phyloP scores from a whole-genome alignment of 306 rosid genomes.

The Lathyrus sativus region DNA sequence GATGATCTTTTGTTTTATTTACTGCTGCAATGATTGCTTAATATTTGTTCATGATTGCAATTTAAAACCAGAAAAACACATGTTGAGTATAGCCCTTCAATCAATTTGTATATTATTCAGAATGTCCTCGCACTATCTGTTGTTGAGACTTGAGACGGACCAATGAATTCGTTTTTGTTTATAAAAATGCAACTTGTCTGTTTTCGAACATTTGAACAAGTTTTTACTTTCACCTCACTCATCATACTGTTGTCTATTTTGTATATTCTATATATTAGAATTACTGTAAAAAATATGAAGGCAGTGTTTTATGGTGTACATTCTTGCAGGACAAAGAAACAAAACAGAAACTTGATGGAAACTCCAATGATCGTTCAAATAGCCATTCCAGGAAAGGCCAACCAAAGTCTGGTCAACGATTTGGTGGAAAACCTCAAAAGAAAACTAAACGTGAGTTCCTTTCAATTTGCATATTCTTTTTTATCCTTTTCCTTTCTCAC shows the following conservation, averaged over 20 bases:
- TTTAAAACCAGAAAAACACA: too few species aligned
- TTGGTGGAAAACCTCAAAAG: slow-evolving; percentile 57
- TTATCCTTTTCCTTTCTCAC: background rate
- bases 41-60: background rate
- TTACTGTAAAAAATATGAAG: slow-evolving; percentile 3
- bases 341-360: slow-evolving; percentile 43
- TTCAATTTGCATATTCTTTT: slow-evolving; percentile 7
- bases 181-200: background rate
- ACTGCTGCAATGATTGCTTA: slow-evolving; percentile 8
- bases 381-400: slow-evolving; percentile 47
- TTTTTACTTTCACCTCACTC: slow-evolving; percentile 23
- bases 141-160: slow-evolving; percentile 6
- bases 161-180: slow-evolving; percentile 11
- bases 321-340: slow-evolving; percentile 53
- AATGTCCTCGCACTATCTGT: slow-evolving; percentile 14
- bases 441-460: slow-evolving; percentile 58
- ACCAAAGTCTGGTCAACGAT: slow-evolving; percentile 46
- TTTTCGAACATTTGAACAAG: slow-evolving; percentile 21
- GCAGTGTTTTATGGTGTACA: slow-evolving; percentile 27
- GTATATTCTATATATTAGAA: too few species aligned
- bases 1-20: slow-evolving; percentile 25
- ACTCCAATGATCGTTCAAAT: slow-evolving; percentile 40
- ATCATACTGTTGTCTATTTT: background rate
- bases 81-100: too few species aligned
- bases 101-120: too few species aligned